phyloP scores from a whole-genome alignment of 2,329 filamentous ascomycete genomes.

The Claviceps africana region DNA sequence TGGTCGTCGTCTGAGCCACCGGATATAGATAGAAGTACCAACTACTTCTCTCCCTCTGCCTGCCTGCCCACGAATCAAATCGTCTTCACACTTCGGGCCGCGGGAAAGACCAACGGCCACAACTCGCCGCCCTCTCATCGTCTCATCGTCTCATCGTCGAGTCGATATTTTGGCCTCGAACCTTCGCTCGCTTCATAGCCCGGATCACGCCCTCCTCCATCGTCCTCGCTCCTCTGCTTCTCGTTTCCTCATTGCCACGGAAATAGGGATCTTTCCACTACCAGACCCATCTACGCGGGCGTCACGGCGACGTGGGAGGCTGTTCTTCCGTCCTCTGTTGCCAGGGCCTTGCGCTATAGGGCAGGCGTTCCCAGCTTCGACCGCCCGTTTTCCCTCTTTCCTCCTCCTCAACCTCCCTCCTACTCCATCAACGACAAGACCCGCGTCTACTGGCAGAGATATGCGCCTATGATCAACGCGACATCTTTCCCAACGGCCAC shows the following conservation, averaged over 20 bases:
- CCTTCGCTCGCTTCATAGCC: background rate
- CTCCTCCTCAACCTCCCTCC: no score
- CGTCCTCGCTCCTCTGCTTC: background rate
- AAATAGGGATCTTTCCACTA: background rate
- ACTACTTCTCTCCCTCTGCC: background rate
- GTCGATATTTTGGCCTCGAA: background rate
- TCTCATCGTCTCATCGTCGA: background rate
- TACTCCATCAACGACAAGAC: background rate
- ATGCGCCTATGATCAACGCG: constrained; percentile 48
- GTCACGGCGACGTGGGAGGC: background rate
- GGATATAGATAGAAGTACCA: constrained; percentile 2
- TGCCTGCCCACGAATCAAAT: constrained; percentile 1
- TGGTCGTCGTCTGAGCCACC: constrained; percentile 1
- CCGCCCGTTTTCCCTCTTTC: no score
- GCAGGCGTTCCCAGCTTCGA: background rate
- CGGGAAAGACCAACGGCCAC: constrained; percentile 3
- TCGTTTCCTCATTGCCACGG: background rate
- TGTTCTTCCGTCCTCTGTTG: no score
- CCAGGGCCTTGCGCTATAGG: background rate
- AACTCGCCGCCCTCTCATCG: no score
- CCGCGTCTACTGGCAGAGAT: constrained; percentile 10
- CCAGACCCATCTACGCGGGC: background rate
- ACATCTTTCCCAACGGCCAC: constrained; percentile 41
- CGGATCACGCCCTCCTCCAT: background rate
- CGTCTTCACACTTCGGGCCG: background rate